Evolutionary conservation across 345 rosid species (phyloP).

Genomic region (Gossypium turneri): DNA sequence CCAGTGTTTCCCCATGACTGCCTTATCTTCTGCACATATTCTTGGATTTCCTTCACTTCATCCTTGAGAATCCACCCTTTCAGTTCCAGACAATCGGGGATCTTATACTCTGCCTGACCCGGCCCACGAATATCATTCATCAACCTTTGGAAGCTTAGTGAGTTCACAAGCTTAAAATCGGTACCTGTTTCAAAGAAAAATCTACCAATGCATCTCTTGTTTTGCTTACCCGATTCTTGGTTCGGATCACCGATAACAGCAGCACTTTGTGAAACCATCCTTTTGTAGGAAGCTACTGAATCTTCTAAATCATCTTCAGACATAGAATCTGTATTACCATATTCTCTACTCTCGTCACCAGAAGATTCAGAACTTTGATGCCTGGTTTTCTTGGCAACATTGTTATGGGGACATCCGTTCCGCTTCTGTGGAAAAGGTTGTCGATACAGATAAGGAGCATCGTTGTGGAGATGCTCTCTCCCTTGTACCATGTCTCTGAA

Average conservation of each 20-base stretch:
- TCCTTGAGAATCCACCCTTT: slow-evolving; percentile 40
- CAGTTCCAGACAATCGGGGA: slow-evolving; percentile 31
- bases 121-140: slow-evolving; percentile 7
- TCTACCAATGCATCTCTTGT: slow-evolving; percentile 28
- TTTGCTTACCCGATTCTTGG: slow-evolving; percentile 21
- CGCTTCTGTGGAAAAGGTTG: slow-evolving; percentile 27
- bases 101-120: slow-evolving; percentile 15
- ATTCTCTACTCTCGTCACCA: slow-evolving; percentile 2
- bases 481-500: slow-evolving; percentile 20
- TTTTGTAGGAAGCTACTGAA: slow-evolving; percentile 8
- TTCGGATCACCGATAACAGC: background rate
- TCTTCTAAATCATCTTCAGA: slow-evolving; percentile 17
- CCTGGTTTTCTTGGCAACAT: slow-evolving; percentile 17
- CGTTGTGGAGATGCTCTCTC: slow-evolving; percentile 11
- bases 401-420: background rate
- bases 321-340: background rate
- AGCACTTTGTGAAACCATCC: slow-evolving; percentile 6
- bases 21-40: slow-evolving; percentile 34
- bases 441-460: slow-evolving; percentile 15
- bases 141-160: slow-evolving; percentile 39
- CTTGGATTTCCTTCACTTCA: slow-evolving; percentile 34
- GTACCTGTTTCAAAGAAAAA: slow-evolving; percentile 44
- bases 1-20: slow-evolving; percentile 54
- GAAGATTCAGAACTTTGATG: slow-evolving; percentile 2
- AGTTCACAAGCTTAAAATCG: slow-evolving; percentile 37